A percentile compares a stretch with the other conserved stretches of the same genome.
phyloP scores from a whole-genome alignment of 1,139 yeast genomes.

The Geotrichum carabidarum region DNA sequence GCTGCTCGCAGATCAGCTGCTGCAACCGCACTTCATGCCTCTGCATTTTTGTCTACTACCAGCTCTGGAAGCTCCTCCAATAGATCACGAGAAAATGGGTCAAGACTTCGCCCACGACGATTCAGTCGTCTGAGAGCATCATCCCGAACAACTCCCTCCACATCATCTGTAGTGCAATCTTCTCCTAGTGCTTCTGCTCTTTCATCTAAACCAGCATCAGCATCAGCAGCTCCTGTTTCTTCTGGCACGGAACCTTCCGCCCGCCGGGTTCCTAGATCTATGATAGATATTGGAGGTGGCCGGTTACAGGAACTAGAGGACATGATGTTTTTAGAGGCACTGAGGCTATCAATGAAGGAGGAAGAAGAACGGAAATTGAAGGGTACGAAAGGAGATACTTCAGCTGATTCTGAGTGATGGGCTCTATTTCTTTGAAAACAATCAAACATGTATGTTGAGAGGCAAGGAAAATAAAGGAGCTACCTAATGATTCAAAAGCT shows the following conservation, averaged over 20 bases:
- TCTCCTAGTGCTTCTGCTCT: constrained; percentile 2
- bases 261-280: constrained; percentile 12
- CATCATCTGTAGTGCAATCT: not conserved
- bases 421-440: no score
- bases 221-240: not conserved
- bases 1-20: constrained; percentile 86
- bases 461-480: no score
- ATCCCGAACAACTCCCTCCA: no score
- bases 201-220: not conserved
- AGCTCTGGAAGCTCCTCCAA: not conserved
- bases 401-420: not conserved
- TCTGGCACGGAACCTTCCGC: not conserved
- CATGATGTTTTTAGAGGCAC: constrained; percentile 78
- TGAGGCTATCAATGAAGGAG: constrained; percentile 65
- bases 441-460: no score
- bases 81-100: not conserved
- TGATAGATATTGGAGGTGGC: constrained; percentile 4
- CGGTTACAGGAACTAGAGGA: constrained; percentile 55
- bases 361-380: constrained; percentile 50
- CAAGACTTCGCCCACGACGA: not conserved
- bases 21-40: constrained; percentile 88
- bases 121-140: constrained; percentile 2
- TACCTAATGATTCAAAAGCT: no score
- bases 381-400: not conserved
- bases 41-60: constrained; percentile 43